Evolutionary conservation across 108 stramenopile genomes (phyloP), one percentile per base, ranked within the genome.

Genomic region (Mediolabrus comicus): DNA sequence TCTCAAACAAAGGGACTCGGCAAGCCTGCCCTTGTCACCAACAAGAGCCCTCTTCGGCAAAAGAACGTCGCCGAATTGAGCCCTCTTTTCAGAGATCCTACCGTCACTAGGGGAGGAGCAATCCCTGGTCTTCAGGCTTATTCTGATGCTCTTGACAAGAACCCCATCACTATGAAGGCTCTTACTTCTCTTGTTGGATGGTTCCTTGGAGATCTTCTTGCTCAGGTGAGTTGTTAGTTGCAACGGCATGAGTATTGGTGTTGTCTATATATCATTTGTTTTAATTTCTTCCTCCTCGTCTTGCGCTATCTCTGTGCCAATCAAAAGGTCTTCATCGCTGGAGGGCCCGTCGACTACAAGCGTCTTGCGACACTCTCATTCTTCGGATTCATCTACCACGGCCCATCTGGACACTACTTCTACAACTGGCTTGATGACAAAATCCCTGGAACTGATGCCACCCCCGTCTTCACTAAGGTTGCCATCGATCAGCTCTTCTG

Each of bases 351-450:
- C 71, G 96, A 98, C 84, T 69, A 90, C 73, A 92, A 89, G 81
- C 94, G 98, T 62, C 94, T 97, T 83, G 85, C 89, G 68, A 96
- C 83, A 70, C 89, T 98, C 60, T 86, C 92, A 30, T 86, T 87
- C 66, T 98, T 98, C 74, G 98, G 98, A 64, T 88, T 96, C 80
- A 83, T 97, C 51, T 96, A 97, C 85, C 98, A 98, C 86, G 98
- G 98, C 41, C 97, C 98, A 35, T 95, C 96, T 53, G 98, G 98
- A 55, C 98, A 98, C 84, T 98, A 86, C 86, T 98, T 97, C 83
- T 98, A 98, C 95, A 95, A 96, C 85, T 96, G 94, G 88, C 85
- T 98, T 34, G 98, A 98, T 67, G 53, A 65, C 39, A 84, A 93
- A 70, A 79, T 98, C 66, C 77, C 85, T 28, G 97, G 97, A 74